Evolutionary conservation across 768 basidiomycete species (phyloP).

Genomic region (Rhizopogon rudus): DNA sequence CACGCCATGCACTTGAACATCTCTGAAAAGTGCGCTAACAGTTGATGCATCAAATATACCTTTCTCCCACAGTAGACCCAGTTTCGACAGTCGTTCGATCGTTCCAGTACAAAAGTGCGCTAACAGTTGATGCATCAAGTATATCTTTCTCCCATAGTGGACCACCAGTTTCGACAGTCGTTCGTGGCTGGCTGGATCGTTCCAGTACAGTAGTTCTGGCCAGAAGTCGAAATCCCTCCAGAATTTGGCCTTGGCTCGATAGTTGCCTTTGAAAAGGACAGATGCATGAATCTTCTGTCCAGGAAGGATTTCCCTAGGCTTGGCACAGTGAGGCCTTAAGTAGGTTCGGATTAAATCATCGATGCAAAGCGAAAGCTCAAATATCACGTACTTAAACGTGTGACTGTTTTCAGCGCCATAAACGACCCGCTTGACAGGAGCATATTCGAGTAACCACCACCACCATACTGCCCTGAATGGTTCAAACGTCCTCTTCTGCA

Average conservation of each 20-base stretch:
- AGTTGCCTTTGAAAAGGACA: constrained; percentile 6
- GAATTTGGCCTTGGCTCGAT: constrained; percentile 6
- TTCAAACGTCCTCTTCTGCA: constrained; percentile 5
- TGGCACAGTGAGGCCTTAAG: background rate
- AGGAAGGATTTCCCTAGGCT: constrained; percentile 1
- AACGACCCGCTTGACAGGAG: constrained; percentile 4
- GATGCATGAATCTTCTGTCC: constrained; percentile 10
- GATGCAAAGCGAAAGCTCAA: background rate
- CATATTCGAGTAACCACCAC: background rate
- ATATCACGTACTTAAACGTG: background rate
- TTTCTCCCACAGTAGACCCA: constrained; percentile 7
- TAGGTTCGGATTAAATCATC: background rate
- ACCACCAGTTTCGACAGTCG: constrained; percentile 5
- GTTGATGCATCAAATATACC: constrained; percentile 5
- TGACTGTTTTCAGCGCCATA: constrained; percentile 1
- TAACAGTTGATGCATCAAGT: constrained; percentile 1
- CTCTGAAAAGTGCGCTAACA: background rate
- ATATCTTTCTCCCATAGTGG: constrained; percentile 7
- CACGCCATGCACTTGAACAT: background rate
- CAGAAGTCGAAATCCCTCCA: constrained; percentile 4
- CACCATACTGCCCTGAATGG: background rate
- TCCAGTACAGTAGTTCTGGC: constrained; percentile 10
- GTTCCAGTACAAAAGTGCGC: constrained; percentile 9
- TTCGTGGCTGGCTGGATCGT: constrained; percentile 6
- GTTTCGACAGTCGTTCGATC: constrained; percentile 5